phyloP scores from a whole-genome alignment of 2,329 filamentous ascomycete genomes.

The Gnomoniopsis smithogilvyi region DNA sequence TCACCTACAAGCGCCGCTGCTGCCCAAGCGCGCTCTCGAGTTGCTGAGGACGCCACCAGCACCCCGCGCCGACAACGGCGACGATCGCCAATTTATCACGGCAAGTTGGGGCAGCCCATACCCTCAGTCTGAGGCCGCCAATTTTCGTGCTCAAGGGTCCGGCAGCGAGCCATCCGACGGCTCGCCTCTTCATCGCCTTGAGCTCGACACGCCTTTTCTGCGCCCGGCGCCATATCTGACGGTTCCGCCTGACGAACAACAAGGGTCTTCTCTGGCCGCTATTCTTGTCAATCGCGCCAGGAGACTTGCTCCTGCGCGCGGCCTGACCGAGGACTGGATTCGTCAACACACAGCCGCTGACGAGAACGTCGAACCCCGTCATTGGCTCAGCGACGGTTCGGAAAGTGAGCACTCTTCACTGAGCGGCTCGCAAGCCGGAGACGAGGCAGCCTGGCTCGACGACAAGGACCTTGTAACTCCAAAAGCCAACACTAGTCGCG shows the following conservation, averaged over 20 bases:
- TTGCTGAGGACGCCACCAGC: conserved; percentile 53
- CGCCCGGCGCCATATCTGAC: conserved; percentile 49
- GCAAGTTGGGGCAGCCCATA: conserved; percentile 94
- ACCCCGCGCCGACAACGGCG: conserved; percentile 26
- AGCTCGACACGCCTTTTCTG: conserved; percentile 60
- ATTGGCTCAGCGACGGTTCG: conserved; percentile 81
- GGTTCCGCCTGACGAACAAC: conserved; percentile 33
- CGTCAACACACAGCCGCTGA: conserved; percentile 76
- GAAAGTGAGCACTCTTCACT: conserved; percentile 73
- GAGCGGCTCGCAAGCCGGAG: conserved; percentile 60
- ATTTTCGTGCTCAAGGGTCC: conserved; percentile 48
- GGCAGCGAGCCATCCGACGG: conserved; percentile 60
- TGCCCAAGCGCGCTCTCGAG: conserved; percentile 53
- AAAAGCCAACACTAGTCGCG: conserved; percentile 30
- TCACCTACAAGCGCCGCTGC: conserved; percentile 54
- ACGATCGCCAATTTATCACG: conserved; percentile 54
- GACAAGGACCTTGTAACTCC: conserved; percentile 47
- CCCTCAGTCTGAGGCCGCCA: conserved; percentile 56
- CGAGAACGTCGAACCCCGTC: conserved; percentile 65
- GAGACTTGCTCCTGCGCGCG: conserved; percentile 46
- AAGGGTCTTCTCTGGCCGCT: conserved; percentile 39
- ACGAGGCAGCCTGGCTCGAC: conserved; percentile 45
- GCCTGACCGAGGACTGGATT: conserved; percentile 82
- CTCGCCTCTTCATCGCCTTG: conserved; percentile 58
- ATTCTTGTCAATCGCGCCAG: conserved; percentile 62